Conservation (phyloP, 257 asterid genomes). For the Capsicum baccatum region DNA sequence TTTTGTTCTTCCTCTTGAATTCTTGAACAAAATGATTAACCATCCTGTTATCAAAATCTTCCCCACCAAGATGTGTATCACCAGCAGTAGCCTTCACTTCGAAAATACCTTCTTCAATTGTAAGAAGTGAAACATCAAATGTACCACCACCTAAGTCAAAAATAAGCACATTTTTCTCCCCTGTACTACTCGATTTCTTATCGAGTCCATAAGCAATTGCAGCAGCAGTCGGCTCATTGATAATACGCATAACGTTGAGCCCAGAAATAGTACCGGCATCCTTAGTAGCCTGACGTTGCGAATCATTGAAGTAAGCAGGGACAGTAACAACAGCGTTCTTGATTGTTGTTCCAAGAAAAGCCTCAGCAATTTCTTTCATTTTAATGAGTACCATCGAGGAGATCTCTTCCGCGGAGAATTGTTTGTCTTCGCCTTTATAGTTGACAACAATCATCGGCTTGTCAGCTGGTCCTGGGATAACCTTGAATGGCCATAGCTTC, state of each 20-base stretch:
- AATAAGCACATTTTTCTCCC: constrained; percentile 48
- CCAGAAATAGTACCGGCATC: constrained; percentile 53
- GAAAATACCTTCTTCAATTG: constrained; percentile 47
- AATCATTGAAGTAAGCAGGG: constrained; percentile 51
- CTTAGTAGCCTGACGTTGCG: constrained; percentile 53
- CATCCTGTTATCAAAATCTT: constrained; percentile 46
- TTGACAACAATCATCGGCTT: constrained; percentile 47
- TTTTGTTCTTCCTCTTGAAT: constrained; percentile 45
- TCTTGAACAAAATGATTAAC: constrained; percentile 50
- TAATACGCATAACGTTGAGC: constrained; percentile 46
- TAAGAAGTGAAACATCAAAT: constrained; percentile 45
- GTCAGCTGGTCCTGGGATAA: constrained; percentile 42
- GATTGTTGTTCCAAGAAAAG: constrained; percentile 36
- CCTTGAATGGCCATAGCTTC: constrained; percentile 48
- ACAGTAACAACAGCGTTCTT: constrained; percentile 47
- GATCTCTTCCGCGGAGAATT: constrained; percentile 43
- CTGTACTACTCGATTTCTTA: constrained; percentile 38
- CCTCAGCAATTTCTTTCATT: constrained; percentile 50
- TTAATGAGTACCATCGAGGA: constrained; percentile 46
- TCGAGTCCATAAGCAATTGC: constrained; percentile 57
- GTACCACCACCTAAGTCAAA: constrained; percentile 57
- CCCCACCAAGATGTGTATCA: constrained; percentile 50
- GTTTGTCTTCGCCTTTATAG: constrained; percentile 45
- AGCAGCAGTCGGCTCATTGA: constrained; percentile 55
- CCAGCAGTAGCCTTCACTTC: constrained; percentile 51